Conservation (phyloP, 2,329 filamentous ascomycete genomes). For the Fusarium musae region DNA sequence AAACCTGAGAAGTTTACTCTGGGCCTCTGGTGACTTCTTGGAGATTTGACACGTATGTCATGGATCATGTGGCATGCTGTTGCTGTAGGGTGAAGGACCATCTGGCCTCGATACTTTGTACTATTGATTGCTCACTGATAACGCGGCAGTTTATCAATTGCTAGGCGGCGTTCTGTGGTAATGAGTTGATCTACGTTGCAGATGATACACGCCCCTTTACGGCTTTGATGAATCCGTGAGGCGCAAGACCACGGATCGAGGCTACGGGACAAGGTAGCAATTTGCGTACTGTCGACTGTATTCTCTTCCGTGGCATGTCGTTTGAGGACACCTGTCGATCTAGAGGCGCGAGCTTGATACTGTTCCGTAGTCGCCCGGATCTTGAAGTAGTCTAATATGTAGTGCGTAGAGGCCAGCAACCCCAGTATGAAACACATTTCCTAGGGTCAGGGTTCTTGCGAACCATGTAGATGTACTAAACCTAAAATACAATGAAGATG, state of each 20-base stretch:
- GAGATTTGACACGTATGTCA: background rate
- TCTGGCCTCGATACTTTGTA: background rate
- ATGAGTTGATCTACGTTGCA: background rate
- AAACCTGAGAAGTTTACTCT: background rate
- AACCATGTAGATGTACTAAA: conserved; percentile 20
- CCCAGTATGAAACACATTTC: conserved; percentile 35
- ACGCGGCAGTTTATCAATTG: background rate
- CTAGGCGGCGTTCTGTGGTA: background rate
- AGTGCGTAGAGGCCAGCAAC: conserved; percentile 4
- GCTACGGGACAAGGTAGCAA: background rate
- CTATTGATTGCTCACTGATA: background rate
- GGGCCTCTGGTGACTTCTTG: background rate
- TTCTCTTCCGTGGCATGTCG: background rate
- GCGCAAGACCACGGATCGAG: background rate
- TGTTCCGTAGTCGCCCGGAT: conserved; percentile 9
- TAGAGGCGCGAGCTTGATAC: conserved; percentile 1
- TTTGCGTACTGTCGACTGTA: background rate
- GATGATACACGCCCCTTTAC: background rate
- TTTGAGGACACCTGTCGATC: background rate
- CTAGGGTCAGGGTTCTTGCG: conserved; percentile 21
- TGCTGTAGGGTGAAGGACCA: background rate
- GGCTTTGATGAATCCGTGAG: background rate
- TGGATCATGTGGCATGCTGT: conserved; percentile 1
- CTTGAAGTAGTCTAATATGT: conserved; percentile 8
- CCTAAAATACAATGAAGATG: conserved; percentile 20